These are phyloP conservation scores for Kuraishia floccosa DNA, from an alignment of 805 yeast genomes.

Conservation along the genomic window DNA sequence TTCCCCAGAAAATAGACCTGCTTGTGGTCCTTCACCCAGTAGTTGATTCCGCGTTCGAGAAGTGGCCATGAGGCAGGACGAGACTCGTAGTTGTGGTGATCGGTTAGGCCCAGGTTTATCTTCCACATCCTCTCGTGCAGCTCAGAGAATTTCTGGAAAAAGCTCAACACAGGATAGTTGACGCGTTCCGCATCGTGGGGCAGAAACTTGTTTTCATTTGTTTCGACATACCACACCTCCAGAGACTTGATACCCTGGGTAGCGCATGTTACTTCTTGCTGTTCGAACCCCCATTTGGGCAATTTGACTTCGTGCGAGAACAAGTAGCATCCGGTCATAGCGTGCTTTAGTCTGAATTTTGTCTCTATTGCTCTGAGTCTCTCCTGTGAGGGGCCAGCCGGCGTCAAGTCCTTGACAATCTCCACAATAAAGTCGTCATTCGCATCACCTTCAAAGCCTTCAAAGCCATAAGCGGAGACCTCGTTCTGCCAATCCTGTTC, in stretches of 20 bases:
- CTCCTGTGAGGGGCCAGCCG: constrained; percentile 37
- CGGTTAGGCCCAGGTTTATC: constrained; percentile 57
- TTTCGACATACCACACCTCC: constrained; percentile 66
- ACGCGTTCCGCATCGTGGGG: constrained; percentile 31
- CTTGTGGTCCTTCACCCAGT: constrained; percentile 49
- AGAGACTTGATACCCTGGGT: constrained; percentile 50
- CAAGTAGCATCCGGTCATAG: constrained; percentile 67
- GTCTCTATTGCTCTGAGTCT: constrained; percentile 57
- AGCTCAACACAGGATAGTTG: constrained; percentile 40
- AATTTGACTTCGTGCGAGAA: constrained; percentile 67
- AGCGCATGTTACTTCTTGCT: constrained; percentile 79
- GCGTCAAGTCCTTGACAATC: constrained; percentile 44
- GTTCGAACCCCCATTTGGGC: constrained; percentile 79
- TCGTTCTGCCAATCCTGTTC: constrained; percentile 81
- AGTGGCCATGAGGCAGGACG: constrained; percentile 68
- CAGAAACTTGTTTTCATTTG: constrained; percentile 42
- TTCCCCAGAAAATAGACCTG: constrained; percentile 70
- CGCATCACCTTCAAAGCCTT: constrained; percentile 72
- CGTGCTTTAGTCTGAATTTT: constrained; percentile 64
- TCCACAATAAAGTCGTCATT: constrained; percentile 77
- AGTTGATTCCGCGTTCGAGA: constrained; percentile 67
- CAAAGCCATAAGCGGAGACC: constrained; percentile 65
- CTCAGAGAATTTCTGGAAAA: constrained; percentile 52
- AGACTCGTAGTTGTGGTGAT: constrained; percentile 64
- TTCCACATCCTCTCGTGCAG: constrained; percentile 70